These are phyloP conservation scores for Cadophora malorum DNA, from an alignment of 2,329 filamentous ascomycete species.

Conservation along the genomic window DNA sequence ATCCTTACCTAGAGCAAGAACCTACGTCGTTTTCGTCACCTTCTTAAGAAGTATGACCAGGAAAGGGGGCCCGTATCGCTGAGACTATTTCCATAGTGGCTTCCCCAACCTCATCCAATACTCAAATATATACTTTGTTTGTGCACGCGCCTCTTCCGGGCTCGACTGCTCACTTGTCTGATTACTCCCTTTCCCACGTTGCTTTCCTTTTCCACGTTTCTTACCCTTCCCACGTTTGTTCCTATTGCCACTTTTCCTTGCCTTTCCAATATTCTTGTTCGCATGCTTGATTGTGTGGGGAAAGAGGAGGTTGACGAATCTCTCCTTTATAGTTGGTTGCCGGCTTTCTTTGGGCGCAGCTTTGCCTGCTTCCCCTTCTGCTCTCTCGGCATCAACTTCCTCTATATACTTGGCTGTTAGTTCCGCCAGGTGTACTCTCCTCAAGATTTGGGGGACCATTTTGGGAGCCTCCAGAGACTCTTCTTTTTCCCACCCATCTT, in stretches of 20 bases:
- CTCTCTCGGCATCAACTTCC: slow-evolving; percentile 23
- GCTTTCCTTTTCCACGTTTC: no score
- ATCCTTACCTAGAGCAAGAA: slow-evolving; percentile 14
- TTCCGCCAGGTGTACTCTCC: slow-evolving; percentile 24
- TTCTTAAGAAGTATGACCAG: slow-evolving; percentile 15
- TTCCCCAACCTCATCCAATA: slow-evolving; percentile 18
- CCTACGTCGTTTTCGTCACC: slow-evolving; percentile 17
- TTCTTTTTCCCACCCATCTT: slow-evolving; percentile 27
- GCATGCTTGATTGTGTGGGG: slow-evolving; percentile 16
- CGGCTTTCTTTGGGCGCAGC: slow-evolving; percentile 13
- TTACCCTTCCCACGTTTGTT: not conserved
- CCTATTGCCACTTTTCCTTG: slow-evolving; percentile 11
- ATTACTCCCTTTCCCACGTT: not conserved
- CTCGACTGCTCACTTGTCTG: not conserved
- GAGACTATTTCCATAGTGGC: slow-evolving; percentile 11
- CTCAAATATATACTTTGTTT: slow-evolving; percentile 15
- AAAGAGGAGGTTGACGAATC: slow-evolving; percentile 20
- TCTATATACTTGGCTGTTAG: slow-evolving; percentile 23
- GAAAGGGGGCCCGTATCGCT: slow-evolving; percentile 8
- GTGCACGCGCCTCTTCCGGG: slow-evolving; percentile 7
- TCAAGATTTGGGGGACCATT: slow-evolving; percentile 26
- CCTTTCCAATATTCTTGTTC: slow-evolving; percentile 11
- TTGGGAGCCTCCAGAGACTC: slow-evolving; percentile 24
- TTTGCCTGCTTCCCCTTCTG: no score
- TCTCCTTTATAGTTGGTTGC: slow-evolving; percentile 17